Evolutionary conservation across 2,329 filamentous ascomycete species (phyloP), one percentile per base, ranked within the genome.

Genomic region (Phoma sp.): DNA sequence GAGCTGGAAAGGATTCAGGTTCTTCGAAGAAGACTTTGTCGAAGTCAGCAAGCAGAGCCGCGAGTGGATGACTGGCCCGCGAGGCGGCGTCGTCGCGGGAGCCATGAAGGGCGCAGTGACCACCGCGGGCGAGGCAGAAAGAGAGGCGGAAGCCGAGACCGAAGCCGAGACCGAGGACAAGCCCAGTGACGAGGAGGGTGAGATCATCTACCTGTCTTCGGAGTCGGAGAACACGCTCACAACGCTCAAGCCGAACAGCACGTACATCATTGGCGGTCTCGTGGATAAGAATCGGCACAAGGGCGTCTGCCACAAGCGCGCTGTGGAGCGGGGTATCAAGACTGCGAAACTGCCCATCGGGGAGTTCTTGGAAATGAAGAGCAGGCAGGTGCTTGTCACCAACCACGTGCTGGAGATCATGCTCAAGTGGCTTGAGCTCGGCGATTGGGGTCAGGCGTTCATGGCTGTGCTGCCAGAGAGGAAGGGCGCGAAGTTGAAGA

Each of bases 391-490:
- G 4, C 79, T 99, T 52, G 88, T 93, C 3, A 97, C 93, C 7
- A 99, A 98, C 70, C 95, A 99, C 69, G 95, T 99, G 1, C 85
- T 95, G 41, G 93, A 98, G 76, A 98, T 99, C 59, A 96, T 99
- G 91, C 78, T 96, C 40, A 87, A 86, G 61, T 99, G 93, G 92
- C 76, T 99, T 49, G 91, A 97, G 75, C 86, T 85, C 43, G 90
- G 90, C 2, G 89, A 98, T 72, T 99, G 95, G 95, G 93, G 89
- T 1, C 81, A 89, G 69, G 93, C 95, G 0, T 99, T 99, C 72
- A 78, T 93, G 76, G 82, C 85, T 45, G 91, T 96, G 3, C 93
- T 99, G 63, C 95, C 95, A 0, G 92, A 91, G 76, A 82, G 95
- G 58, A 99, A 99, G 74, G 91, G 91, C 0, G 91, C 89, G 0